Base-by-base conservation (phyloP, 169 alveolate species). In the Eimeria brunetti region DNA sequence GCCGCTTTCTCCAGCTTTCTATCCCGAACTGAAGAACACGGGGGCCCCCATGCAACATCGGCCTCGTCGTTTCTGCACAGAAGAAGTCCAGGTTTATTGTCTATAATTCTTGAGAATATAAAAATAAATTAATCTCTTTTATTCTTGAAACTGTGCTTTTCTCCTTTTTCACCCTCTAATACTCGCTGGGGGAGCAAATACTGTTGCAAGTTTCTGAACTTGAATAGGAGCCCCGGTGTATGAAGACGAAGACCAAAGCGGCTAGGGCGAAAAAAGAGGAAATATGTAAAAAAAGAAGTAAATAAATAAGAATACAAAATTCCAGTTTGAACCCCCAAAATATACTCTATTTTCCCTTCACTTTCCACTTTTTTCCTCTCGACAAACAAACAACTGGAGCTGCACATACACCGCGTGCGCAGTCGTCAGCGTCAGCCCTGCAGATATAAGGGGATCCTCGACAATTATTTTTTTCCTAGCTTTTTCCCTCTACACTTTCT, bases 31-130 rank as follows among this genome's bases (percentile, higher is more conserved):
- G 16, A 18, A 58, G 67, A 58, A 69, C 46, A n/a, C 22, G 67
- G 22, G 80, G 80, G 80, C 80, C 80, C 80, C 46, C 80, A 44
- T 16, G 49, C 12, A 69, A 9, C 41, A 69, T 69, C 80, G 80
- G 80, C 80, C 80, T 69, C 80, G n/a, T 36, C 49, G 80, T 36
- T 69, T 11, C 80, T n/a, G 46, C 20, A 24, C 4, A 27, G 46
- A 11, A 18, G 18, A 69, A 30, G 46, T 12, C 20, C 20, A 69
- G 41, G n/a, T 30, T 5, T 1, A 7, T 8, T 30, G 8, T 69
- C 12, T 9, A 14, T 30, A 18, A 69, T 30, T 69, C 20, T 6
- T 69, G 38, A 7, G 0, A 69, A 69, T 69, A 36, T 1, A 30
- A 30, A 69, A 69, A 24, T 8, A 9, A n/a, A 69, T 7, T 27